Evolutionary conservation across 805 yeast genomes (phyloP), one percentile per base, ranked within the genome.

Genomic region (Pichia nanzhaoensis): DNA sequence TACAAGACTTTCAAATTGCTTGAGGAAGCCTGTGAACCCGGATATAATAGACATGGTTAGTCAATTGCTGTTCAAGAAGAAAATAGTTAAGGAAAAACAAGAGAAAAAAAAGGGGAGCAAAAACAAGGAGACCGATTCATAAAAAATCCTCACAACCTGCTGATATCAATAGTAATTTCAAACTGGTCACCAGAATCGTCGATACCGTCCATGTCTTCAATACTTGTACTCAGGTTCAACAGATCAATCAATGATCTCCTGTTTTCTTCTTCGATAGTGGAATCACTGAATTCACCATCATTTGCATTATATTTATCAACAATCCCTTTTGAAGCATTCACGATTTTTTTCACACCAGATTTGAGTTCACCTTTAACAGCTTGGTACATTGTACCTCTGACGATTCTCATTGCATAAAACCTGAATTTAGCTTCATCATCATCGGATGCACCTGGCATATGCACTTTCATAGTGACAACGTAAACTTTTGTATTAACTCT

Each of bases 371-470:
- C 52, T 22, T 47, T 49, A 5, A 51, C 38, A 1, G 51, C 52
- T 22, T 55, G 50, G 20, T 45, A 44, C 46, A 74, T 50, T 14
- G 66, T 57, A 14, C 60, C 63, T 35, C 64, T 57, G 4, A 79
- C 63, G 7, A 76, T 60, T 30, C 73, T 65, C 35, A 64, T 60
- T 2, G 74, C 63, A 47, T 79, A 79, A 48, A 69, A 71, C 36
- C 84, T 59, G 30, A 84, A 55, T 28, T 69, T 63, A 1, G 77
- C 61, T 58, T 84, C 91, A 38, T 83, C 89, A 45, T 82, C 86
- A 50, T 77, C 77, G 4, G 84, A 75, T 1, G 82, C 84, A n/a
- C 90, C 90, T 39, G 66, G 61, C 83, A 84, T 78, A 18, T 60
- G 61, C 3, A 84, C 52, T 45, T 67, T 71, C 16, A 82, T 50